These are phyloP conservation scores for Flaveria trinervia DNA, from an alignment of 129 eudicot species.

Conservation along the genomic window DNA sequence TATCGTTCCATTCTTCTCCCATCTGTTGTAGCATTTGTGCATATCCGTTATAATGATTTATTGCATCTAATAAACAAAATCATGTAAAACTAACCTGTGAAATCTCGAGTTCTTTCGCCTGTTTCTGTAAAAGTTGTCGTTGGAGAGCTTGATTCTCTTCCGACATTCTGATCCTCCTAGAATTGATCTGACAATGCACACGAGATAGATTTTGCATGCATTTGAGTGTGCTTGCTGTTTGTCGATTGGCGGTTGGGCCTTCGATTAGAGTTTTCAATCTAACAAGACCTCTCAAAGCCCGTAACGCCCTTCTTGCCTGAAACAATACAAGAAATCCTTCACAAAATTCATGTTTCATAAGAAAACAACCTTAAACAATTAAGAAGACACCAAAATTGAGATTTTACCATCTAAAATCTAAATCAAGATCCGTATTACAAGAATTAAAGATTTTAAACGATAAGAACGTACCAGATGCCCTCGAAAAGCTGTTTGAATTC, in stretches of 20 bases:
- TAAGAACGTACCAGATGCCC: conserved; percentile 66
- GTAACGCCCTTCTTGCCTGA: conserved; percentile 85
- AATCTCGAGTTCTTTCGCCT: conserved; percentile 74
- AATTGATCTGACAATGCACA: conserved; percentile 74
- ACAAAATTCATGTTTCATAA: background rate
- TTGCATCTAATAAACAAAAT: background rate
- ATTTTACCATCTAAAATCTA: background rate
- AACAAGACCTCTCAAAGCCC: conserved; percentile 86
- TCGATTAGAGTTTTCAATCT: conserved; percentile 77
- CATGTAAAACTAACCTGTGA: conserved; percentile 50
- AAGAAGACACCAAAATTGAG: background rate
- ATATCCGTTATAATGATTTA: background rate
- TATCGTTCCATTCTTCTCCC: conserved; percentile 86
- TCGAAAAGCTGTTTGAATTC: conserved; percentile 79
- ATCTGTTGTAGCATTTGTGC: conserved; percentile 40
- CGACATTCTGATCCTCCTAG: conserved; percentile 77
- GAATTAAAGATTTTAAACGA: background rate
- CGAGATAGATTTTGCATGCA: conserved; percentile 89
- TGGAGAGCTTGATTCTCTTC: conserved; percentile 88
- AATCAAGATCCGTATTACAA: background rate
- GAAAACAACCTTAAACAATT: background rate
- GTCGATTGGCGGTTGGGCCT: conserved; percentile 72
- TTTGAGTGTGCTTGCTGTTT: conserved; percentile 72
- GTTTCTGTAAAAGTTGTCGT: conserved; percentile 75
- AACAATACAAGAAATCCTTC: conserved; percentile 1